phyloP scores from a whole-genome alignment of 139 green algal species.

The Prasinococcaceae sp. region DNA sequence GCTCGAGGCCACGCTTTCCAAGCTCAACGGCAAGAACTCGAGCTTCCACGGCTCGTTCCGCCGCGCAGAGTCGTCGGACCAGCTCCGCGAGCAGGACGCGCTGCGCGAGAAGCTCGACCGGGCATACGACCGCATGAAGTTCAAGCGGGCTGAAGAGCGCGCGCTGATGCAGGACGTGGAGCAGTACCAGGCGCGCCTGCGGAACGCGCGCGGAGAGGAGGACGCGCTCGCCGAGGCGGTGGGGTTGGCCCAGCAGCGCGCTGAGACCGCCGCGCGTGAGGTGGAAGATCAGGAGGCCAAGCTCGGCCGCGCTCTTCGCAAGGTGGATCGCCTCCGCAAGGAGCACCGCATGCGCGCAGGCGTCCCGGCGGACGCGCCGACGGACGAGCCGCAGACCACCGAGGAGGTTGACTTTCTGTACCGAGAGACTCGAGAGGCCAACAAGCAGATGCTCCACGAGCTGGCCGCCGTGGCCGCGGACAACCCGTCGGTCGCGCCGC shows the following conservation, averaged over 20 bases:
- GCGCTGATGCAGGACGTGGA: conserved; percentile 15
- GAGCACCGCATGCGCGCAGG: conserved; percentile 1
- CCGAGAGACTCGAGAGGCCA: not conserved
- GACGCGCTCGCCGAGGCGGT: conserved; percentile 12
- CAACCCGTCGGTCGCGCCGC: not conserved
- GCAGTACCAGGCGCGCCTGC: conserved; percentile 12
- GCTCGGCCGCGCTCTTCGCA: conserved; percentile 19
- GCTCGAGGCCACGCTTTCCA: conserved; percentile 44
- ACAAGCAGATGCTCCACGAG: not conserved
- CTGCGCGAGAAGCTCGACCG: conserved; percentile 37
- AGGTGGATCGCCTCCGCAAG: not conserved
- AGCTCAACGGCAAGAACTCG: conserved; percentile 44
- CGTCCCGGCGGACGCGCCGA: not conserved
- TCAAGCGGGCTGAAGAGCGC: conserved; percentile 26
- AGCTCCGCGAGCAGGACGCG: conserved; percentile 22
- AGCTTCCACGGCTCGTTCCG: conserved; percentile 31
- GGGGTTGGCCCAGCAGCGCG: not conserved
- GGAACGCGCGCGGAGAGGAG: conserved; percentile 25
- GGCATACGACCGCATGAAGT: conserved; percentile 52
- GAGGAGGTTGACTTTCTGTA: conserved; percentile 1
- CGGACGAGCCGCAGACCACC: not conserved
- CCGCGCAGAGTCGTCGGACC: conserved; percentile 17
- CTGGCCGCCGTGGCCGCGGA: not conserved
- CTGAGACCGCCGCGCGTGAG: conserved; percentile 19
- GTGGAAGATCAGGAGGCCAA: conserved; percentile 39